Evolutionary conservation across 2,329 filamentous ascomycete species (phyloP), one percentile per base, ranked within the genome.

Genomic region (Septoria linicola): DNA sequence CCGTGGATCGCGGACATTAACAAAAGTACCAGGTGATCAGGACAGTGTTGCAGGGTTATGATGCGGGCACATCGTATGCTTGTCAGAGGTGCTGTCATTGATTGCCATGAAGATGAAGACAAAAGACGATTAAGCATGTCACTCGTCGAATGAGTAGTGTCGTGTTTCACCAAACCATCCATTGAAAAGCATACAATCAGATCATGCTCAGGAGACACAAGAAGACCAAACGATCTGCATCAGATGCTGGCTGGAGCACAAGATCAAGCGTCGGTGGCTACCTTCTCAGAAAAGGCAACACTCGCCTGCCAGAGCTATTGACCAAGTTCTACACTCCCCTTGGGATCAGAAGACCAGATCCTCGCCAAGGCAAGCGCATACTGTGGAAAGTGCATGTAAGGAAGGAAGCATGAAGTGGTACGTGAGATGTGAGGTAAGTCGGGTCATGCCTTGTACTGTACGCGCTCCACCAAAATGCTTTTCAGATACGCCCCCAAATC

Each of bases 141-240:
- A 16, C 14, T 3, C 4, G 35, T n/a, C n/a, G 14, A 13, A 37
- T 37, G 34, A 17, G 5, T 4, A n/a, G 34, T 8, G 13, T 3
- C 34, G 34, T 16, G 23, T 23, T 20, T 17, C 16, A 39, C 19
- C 35, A 39, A 14, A 16, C 35, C 16, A 17, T 14, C n/a, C n/a
- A n/a, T n/a, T n/a, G n/a, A 17, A 19, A 17, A 37, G 3, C 23
- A 27, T 10, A 10, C n/a, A 16, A 21, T 5, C 40, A 25, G n/a
- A 41, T n/a, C 4, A 30, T 41, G 40, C 21, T 30, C n/a, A 25
- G 40, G 14, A 41, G 11, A 41, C 17, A 41, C 25, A 27, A 41
- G 40, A 25, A 30, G n/a, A 14, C 3, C 21, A 14, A 10, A 8
- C 21, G 40, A 30, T 25, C 20, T 27, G 21, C 20, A 16, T 17